phyloP scores from a whole-genome alignment of 805 yeast genomes.

The Jamesozyma spencerorum region DNA sequence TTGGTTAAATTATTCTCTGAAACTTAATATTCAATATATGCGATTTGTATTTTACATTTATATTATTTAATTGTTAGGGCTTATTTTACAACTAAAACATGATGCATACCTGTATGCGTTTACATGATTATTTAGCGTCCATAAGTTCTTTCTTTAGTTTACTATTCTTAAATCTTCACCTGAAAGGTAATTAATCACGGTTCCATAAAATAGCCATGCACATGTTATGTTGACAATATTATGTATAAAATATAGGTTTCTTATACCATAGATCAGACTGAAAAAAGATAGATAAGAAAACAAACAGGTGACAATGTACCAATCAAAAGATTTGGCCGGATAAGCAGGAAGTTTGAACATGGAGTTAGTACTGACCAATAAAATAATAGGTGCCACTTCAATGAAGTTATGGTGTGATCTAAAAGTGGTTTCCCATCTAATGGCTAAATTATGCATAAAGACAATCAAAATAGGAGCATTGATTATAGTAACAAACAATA shows the following conservation, averaged over 20 bases:
- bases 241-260: conserved; percentile 80
- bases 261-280: conserved; percentile 61
- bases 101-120: too few species aligned
- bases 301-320: conserved; percentile 30
- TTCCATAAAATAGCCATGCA: conserved; percentile 28
- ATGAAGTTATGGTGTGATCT: conserved; percentile 77
- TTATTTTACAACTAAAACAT: too few species aligned
- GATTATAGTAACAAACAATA: conserved; percentile 74
- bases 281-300: conserved; percentile 49
- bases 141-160: too few species aligned
- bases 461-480: conserved; percentile 72
- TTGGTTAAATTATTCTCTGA: too few species aligned
- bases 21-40: too few species aligned
- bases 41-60: too few species aligned
- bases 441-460: conserved; percentile 67
- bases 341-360: conserved; percentile 38
- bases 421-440: conserved; percentile 77
- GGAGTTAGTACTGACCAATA: conserved; percentile 48
- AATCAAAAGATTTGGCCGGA: conserved; percentile 19
- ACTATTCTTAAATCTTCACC: neutral
- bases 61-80: too few species aligned
- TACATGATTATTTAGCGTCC: too few species aligned
- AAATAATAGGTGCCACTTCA: conserved; percentile 64
- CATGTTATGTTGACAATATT: conserved; percentile 60
- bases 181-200: neutral